Evolutionary conservation across 768 basidiomycete genomes (phyloP).

Genomic region (Leucocoprinus birnbaumii): DNA sequence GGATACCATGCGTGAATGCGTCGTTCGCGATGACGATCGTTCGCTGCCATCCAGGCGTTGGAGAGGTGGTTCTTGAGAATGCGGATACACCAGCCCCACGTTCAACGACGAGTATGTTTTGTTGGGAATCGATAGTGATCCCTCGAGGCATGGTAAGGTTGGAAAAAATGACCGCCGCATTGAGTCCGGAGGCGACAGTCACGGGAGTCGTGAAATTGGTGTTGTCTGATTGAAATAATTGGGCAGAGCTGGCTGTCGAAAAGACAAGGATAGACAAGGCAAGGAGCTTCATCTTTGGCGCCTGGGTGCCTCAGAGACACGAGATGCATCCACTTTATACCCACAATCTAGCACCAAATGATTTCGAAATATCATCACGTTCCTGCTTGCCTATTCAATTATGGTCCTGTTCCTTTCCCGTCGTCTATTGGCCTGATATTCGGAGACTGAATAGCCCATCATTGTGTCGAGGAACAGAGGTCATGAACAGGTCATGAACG

Average conservation of each 20-base stretch:
- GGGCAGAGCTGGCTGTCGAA: background rate
- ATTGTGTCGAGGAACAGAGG: background rate
- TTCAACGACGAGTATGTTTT: constrained; percentile 41
- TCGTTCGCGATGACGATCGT: constrained; percentile 33
- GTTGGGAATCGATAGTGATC: constrained; percentile 33
- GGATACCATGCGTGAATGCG: constrained; percentile 40
- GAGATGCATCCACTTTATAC: background rate
- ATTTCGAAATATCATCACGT: too few relatives aligned
- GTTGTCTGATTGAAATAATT: constrained; percentile 26
- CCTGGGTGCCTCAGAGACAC: background rate
- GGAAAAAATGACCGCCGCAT: constrained; percentile 34
- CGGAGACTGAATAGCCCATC: background rate
- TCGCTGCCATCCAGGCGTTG: constrained; percentile 32
- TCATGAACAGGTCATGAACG: background rate
- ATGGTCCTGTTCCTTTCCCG: background rate
- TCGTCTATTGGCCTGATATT: too few relatives aligned
- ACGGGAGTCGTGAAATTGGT: constrained; percentile 32
- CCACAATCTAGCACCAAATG: background rate
- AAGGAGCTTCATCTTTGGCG: background rate
- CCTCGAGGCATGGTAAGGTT: constrained; percentile 40
- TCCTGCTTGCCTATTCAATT: background rate
- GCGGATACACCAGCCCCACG: constrained; percentile 39
- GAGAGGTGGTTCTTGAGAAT: constrained; percentile 23
- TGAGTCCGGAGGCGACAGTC: constrained; percentile 30
- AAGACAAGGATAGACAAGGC: background rate